These are phyloP conservation scores for Mycena rebaudengoi DNA, from an alignment of 768 basidiomycete genomes.

Conservation along the genomic window DNA sequence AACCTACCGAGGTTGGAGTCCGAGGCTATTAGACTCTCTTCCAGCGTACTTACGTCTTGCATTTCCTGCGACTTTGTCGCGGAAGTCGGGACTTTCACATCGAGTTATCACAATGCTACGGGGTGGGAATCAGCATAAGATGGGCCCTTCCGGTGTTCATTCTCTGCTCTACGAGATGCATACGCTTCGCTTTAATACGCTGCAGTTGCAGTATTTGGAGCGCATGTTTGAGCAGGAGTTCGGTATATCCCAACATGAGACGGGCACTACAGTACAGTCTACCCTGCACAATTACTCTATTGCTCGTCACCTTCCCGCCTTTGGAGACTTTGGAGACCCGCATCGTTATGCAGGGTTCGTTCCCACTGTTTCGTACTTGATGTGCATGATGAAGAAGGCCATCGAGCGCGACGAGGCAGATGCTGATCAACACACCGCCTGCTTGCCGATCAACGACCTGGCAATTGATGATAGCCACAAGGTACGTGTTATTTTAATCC, in stretches of 20 bases:
- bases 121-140: slow-evolving; percentile 34
- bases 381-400: slow-evolving; percentile 30
- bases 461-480: slow-evolving; percentile 36
- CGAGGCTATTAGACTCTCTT: background rate
- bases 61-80: background rate
- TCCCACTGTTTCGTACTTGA: slow-evolving; percentile 29
- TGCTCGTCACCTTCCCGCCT: background rate
- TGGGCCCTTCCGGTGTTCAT: slow-evolving; percentile 29
- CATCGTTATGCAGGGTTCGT: slow-evolving; percentile 33
- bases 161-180: slow-evolving; percentile 30
- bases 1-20: slow-evolving; percentile 27
- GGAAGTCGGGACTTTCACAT: slow-evolving; percentile 3
- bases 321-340: background rate
- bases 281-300: background rate
- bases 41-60: background rate
- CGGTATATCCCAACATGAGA: background rate
- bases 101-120: slow-evolving; percentile 23
- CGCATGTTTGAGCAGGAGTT: slow-evolving; percentile 24
- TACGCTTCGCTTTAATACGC: slow-evolving; percentile 25
- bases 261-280: background rate
- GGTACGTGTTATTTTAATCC: no score
- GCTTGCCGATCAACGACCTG: slow-evolving; percentile 29
- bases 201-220: slow-evolving; percentile 32
- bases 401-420: slow-evolving; percentile 33
- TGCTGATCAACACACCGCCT: slow-evolving; percentile 34